Evolutionary conservation across 306 rosid species (phyloP), one percentile per base, ranked within the genome.

Genomic region (Castanea sativa): DNA sequence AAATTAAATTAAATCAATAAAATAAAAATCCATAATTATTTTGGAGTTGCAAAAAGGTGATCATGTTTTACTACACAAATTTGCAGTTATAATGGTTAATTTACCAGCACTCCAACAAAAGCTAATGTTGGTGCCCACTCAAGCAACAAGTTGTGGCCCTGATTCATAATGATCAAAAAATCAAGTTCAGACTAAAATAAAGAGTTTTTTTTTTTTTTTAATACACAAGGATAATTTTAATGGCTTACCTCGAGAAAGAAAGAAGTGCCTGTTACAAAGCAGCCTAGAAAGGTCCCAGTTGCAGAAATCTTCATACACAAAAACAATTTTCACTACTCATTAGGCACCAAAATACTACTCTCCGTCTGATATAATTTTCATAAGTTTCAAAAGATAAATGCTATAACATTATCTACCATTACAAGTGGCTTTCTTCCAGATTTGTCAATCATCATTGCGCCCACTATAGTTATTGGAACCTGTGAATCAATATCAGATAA

Each of bases 361-460:
- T 8, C 27, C 52, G 2, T 67, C 25, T 18, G 19, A 33, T 33
- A 35, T 67, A 7, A 29, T 11, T 51, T 69, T 45, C n/a, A 2
- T 7, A 6, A 43, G 16, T 30, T 5, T 19, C 18, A 59, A 7
- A 60, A 23, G 41, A 49, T 33, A 77, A 4, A 21, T 60, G 53
- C 12, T 1, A 13, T 20, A n/a, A 45, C 5, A 78, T 73, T 73
- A 67, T 33, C 13, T 85, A 87, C 91, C 82, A 85, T 81, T 53
- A 85, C 77, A 78, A 89, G 93, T 16, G 88, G 89, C 74, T 74
- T 83, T 69, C 91, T 75, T 52, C 91, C 90, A 19, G 87, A 81
- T 30, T 76, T 87, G 27, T 85, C 89, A 75, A 87, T 83, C 52
- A 89, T 73, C 15, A 80, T 20, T 49, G 84, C 89, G 38, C 91